Evolutionary conservation across 2,329 filamentous ascomycete genomes (phyloP).

Genomic region (Cladosporium sp.): DNA sequence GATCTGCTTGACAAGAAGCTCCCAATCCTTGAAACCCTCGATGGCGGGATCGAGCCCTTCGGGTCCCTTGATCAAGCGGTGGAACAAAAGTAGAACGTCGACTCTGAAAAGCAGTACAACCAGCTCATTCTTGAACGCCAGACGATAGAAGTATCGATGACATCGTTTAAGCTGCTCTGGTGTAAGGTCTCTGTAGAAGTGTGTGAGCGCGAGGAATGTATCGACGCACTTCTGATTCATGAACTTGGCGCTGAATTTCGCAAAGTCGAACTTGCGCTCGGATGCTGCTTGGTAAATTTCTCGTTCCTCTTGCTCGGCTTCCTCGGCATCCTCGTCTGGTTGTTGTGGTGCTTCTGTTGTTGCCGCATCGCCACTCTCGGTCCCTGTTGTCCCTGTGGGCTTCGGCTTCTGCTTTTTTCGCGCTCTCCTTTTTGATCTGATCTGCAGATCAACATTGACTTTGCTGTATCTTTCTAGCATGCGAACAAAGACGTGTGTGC

Average conservation of each 20-base stretch:
- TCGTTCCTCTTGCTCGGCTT: slow-evolving; percentile 66
- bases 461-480: slow-evolving; percentile 93
- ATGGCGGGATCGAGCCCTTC: slow-evolving; percentile 68
- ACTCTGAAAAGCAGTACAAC: slow-evolving; percentile 84
- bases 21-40: slow-evolving; percentile 79
- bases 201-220: slow-evolving; percentile 79
- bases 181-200: slow-evolving; percentile 77
- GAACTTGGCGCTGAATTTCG: slow-evolving; percentile 77
- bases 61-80: slow-evolving; percentile 89
- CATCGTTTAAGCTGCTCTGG: slow-evolving; percentile 82
- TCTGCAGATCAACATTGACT: slow-evolving; percentile 89
- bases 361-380: background rate
- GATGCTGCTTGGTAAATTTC: slow-evolving; percentile 69
- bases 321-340: slow-evolving; percentile 56
- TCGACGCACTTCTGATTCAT: slow-evolving; percentile 82
- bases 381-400: slow-evolving; percentile 31
- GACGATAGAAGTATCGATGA: slow-evolving; percentile 90
- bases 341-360: slow-evolving; percentile 37
- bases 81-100: slow-evolving; percentile 84
- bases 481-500: slow-evolving; percentile 86
- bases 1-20: slow-evolving; percentile 82
- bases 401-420: slow-evolving; percentile 71
- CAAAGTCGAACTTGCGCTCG: slow-evolving; percentile 94
- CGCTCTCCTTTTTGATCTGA: slow-evolving; percentile 75
- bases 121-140: slow-evolving; percentile 93